phyloP scores from a whole-genome alignment of 805 yeast species.

The Candida caryicola region DNA sequence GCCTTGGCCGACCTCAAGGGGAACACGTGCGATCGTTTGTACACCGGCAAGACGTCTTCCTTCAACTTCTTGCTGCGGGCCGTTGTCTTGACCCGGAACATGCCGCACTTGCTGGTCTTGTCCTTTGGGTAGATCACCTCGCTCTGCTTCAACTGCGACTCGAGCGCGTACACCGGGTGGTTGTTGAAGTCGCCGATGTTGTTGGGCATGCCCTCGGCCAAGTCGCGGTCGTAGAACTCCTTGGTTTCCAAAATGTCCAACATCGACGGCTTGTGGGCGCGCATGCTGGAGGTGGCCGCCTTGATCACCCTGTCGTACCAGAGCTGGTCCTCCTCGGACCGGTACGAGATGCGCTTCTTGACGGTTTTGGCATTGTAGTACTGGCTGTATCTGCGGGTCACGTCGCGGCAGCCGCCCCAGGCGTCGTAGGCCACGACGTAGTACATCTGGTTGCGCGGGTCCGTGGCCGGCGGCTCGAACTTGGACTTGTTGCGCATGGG shows the following conservation, averaged over 20 bases:
- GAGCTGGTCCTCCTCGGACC: constrained; percentile 49
- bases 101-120: constrained; percentile 61
- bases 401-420: constrained; percentile 66
- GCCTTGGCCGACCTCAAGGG: constrained; percentile 69
- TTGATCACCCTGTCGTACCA: constrained; percentile 60
- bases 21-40: constrained; percentile 62
- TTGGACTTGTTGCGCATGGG: constrained; percentile 49
- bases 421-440: constrained; percentile 80
- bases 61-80: constrained; percentile 35
- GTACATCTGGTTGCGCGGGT: constrained; percentile 54
- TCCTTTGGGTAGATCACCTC: constrained; percentile 70
- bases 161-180: constrained; percentile 84
- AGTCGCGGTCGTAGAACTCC: constrained; percentile 59
- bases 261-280: constrained; percentile 21
- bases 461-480: constrained; percentile 71
- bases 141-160: constrained; percentile 65
- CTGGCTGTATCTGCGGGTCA: constrained; percentile 78
- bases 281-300: constrained; percentile 17
- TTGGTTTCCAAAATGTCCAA: constrained; percentile 56
- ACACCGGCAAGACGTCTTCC: constrained; percentile 53
- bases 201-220: constrained; percentile 84
- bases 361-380: constrained; percentile 71
- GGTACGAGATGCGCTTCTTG: constrained; percentile 62
- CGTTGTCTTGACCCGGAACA: constrained; percentile 45
- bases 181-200: constrained; percentile 76